Evolutionary conservation across 345 rosid genomes (phyloP).

Genomic region (Brassica carinata): DNA sequence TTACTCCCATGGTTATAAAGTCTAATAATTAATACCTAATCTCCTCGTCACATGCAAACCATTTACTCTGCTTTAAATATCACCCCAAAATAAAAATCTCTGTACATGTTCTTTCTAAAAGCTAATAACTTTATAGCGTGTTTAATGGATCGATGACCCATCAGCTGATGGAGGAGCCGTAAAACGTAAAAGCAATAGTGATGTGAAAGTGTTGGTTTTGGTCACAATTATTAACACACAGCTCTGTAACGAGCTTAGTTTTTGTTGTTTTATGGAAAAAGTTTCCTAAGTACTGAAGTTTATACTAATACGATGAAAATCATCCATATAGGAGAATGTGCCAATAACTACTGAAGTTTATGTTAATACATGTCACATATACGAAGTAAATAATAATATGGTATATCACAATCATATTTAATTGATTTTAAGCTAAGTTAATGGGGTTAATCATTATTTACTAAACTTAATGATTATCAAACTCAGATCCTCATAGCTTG

Average conservation of each 20-base stretch:
- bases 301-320: no score
- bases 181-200: conserved; percentile 3
- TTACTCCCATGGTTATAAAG: background rate
- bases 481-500: no score
- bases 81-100: background rate
- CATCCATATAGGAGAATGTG: no score
- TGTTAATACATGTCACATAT: no score
- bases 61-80: conserved; percentile 25
- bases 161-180: conserved; percentile 9
- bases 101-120: background rate
- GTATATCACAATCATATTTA: no score
- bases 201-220: conserved; percentile 2
- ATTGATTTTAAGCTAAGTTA: no score
- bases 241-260: conserved; percentile 19
- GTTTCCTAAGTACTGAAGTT: no score
- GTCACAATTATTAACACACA: conserved; percentile 23
- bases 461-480: no score
- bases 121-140: conserved; percentile 11
- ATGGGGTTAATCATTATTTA: no score
- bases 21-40: background rate
- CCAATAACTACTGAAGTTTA: no score
- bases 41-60: conserved; percentile 36
- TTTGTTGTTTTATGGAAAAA: no score
- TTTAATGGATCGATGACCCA: conserved; percentile 25
- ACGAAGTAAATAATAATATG: no score